Base-by-base conservation (phyloP, 768 basidiomycete genomes). In the Termitomyces sp. region DNA sequence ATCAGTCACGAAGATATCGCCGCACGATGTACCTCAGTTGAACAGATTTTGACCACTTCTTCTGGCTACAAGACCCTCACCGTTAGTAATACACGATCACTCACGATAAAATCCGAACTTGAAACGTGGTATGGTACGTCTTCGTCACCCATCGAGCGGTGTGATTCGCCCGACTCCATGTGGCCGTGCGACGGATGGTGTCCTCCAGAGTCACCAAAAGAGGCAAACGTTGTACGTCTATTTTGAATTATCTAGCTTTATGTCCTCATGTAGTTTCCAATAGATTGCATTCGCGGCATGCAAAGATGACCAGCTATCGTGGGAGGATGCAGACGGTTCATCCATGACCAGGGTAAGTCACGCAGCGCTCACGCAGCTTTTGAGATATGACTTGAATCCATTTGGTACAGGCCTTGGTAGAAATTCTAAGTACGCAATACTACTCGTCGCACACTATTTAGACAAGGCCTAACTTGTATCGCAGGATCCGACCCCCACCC, bases 271-370 rank as follows among this genome's bases (percentile, higher is more conserved):
- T 45, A 27, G 2, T 33, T 15, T 45, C 20, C 3, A 16, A 11
- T 33, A 74, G 73, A 71, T 76, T 16, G 70, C 71, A 9, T 45
- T 76, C 36, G 68, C 71, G 0, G 70, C 74, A 0, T 68, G 71
- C 13, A 70, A 70, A 46, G 75, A 76, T 52, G 62, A 65, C 27
- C 73, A 76, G 54, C 50, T 65, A 27, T 65, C 74, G 11, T 76
- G 73, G 73, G 72, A 74, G 36, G 69, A 68, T 45, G 52, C 46
- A 0, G 60, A 69, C 43, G 75, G 75, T 3, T 56, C 59, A 0
- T 74, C 74, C 0, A 74, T 76, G 73, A 74, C 75, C 1, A 63
- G 68, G 59, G 69, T 70, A 53, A 33, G 13, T 33, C n/a, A 29
- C 29, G 29, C 9, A 29, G 5, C 29, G 29, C 29, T 29, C 9